Conservation (phyloP, 2,329 filamentous ascomycete genomes). For the Fusarium sp. region DNA sequence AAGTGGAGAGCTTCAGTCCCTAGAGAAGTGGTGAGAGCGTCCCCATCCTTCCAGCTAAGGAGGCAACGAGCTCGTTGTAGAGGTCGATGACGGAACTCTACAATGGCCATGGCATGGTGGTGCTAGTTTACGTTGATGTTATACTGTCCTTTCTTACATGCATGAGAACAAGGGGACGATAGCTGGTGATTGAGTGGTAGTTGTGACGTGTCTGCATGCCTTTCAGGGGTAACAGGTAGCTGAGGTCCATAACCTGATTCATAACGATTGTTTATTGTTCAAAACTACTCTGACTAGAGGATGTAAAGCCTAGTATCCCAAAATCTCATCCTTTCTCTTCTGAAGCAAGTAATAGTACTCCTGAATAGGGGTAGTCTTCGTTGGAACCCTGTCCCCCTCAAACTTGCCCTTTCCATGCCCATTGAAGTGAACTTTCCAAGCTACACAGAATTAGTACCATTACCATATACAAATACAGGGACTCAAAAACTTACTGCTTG, state of each 20-base stretch:
- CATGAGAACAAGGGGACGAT: no score
- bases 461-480: fast-evolving
- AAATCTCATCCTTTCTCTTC: slow-evolving; percentile 46
- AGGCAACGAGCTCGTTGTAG: background rate
- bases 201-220: background rate
- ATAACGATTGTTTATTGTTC: background rate
- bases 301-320: background rate
- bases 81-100: fast-evolving
- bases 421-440: slow-evolving; percentile 51
- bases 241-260: background rate
- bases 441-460: slow-evolving; percentile 36
- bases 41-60: background rate
- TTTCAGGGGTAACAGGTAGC: background rate
- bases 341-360: slow-evolving; percentile 49
- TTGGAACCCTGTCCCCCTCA: slow-evolving; percentile 44
- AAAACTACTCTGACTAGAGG: background rate
- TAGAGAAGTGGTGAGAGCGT: fast-evolving
- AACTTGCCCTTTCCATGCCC: slow-evolving; percentile 49
- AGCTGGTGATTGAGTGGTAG: background rate
- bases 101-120: fast-evolving
- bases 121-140: no score
- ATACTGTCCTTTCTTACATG: fast-evolving
- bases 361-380: slow-evolving; percentile 39
- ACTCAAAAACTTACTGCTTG: slow-evolving; percentile 53
- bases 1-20: background rate